phyloP scores from a whole-genome alignment of 495 filamentous ascomycete genomes.

The Hyaloscypha finlandica region DNA sequence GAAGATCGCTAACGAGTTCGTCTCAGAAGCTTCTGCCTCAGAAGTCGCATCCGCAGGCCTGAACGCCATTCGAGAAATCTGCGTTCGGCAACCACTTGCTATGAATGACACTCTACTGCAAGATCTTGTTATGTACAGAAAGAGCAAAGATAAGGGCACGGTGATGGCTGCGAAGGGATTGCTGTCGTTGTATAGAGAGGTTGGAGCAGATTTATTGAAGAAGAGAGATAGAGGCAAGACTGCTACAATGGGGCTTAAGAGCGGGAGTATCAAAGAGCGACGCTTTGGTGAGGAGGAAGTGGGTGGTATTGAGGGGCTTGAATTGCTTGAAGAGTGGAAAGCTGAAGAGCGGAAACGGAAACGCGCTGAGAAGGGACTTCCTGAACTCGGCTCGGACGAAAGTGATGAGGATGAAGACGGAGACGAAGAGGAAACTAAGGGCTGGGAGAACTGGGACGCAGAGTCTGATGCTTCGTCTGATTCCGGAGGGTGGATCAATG shows the following conservation, averaged over 20 bases:
- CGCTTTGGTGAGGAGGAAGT: conserved; percentile 78
- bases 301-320: conserved; percentile 89
- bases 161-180: conserved; percentile 96
- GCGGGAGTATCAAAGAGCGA: conserved; percentile 66
- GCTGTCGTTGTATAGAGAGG: conserved; percentile 85
- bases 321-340: conserved; percentile 91
- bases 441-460: conserved; percentile 84
- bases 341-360: conserved; percentile 79
- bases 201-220: conserved; percentile 85
- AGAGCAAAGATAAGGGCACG: conserved; percentile 96
- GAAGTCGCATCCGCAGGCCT: conserved; percentile 92
- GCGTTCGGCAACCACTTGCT: conserved; percentile 85
- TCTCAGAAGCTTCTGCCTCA: conserved; percentile 87
- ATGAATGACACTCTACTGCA: conserved; percentile 97
- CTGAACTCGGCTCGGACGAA: conserved; percentile 54
- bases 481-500: conserved; percentile 88
- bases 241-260: conserved; percentile 78
- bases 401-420: conserved; percentile 48
- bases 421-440: conserved; percentile 63
- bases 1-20: conserved; percentile 98
- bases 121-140: conserved; percentile 93
- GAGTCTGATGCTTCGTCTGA: conserved; percentile 76
- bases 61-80: conserved; percentile 94
- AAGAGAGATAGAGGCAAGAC: conserved; percentile 90
- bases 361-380: conserved; percentile 62